These are phyloP conservation scores for Botrytis pseudocinerea DNA, from an alignment of 2,329 filamentous ascomycete genomes.

Conservation along the genomic window DNA sequence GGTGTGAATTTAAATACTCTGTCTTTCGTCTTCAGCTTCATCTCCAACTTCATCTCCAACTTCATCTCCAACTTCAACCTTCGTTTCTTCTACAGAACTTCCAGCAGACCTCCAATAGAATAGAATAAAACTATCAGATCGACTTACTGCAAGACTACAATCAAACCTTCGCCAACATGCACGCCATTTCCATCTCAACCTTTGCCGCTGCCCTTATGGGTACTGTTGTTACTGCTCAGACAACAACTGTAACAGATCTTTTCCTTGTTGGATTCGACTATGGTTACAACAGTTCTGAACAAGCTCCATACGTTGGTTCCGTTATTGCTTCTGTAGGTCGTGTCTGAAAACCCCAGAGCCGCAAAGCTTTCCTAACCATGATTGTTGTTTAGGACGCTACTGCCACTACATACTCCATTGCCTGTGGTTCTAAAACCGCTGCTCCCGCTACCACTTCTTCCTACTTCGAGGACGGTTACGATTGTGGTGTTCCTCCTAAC, in stretches of 20 bases:
- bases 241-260: slow-evolving; percentile 1
- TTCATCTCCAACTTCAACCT: not conserved
- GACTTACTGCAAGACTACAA: not conserved
- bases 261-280: slow-evolving; percentile 15
- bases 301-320: slow-evolving; percentile 7
- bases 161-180: slow-evolving; percentile 17
- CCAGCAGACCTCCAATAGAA: not conserved
- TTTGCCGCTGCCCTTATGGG: slow-evolving; percentile 18
- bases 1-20: not conserved
- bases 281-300: not conserved
- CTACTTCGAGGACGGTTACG: slow-evolving; percentile 12
- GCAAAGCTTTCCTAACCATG: not conserved
- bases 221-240: slow-evolving; percentile 6
- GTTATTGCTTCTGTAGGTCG: slow-evolving; percentile 21
- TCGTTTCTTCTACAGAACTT: not conserved
- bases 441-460: slow-evolving; percentile 31
- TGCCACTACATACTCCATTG: slow-evolving; percentile 24
- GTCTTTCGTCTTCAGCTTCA: not conserved
- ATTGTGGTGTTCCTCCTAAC: slow-evolving; percentile 30
- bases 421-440: slow-evolving; percentile 11
- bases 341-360: not conserved
- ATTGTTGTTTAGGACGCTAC: slow-evolving; percentile 25
- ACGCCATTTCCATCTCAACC: slow-evolving; percentile 13
- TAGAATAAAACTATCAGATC: not conserved
- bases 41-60: not conserved